Evolutionary conservation across 305 asterid genomes (phyloP).

Genomic region (Solanum hybrid): DNA sequence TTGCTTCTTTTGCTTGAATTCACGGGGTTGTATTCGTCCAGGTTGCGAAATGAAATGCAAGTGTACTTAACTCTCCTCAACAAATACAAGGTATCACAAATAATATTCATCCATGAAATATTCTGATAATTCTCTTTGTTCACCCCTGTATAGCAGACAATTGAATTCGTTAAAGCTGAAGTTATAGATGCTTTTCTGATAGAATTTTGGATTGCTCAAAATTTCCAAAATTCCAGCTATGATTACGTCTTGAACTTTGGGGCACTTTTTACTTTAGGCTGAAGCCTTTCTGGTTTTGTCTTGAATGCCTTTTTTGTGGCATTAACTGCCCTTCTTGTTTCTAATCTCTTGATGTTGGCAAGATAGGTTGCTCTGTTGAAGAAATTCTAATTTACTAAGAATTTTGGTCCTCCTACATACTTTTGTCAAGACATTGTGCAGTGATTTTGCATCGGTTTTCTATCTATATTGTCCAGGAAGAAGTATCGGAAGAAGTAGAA

Average conservation of each 20-base stretch:
- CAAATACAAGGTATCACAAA: slow-evolving; percentile 36
- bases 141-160: neutral
- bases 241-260: neutral
- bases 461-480: slow-evolving; percentile 33
- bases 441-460: neutral
- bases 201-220: neutral
- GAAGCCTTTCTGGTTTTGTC: slow-evolving; percentile 3
- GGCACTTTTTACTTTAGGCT: neutral
- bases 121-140: neutral
- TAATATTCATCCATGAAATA: neutral
- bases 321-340: neutral
- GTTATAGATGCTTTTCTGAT: neutral
- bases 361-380: neutral
- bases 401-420: neutral
- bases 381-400: neutral
- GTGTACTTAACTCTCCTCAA: slow-evolving; percentile 44
- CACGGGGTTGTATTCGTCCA: slow-evolving; percentile 14
- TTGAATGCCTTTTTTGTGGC: neutral
- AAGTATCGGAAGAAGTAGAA: slow-evolving; percentile 35
- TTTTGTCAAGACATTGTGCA: slow-evolving; percentile 2
- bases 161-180: neutral
- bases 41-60: slow-evolving; percentile 60
- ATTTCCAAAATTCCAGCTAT: neutral
- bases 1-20: slow-evolving; percentile 2
- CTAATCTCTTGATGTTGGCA: neutral